Conservation (phyloP, 371 early-diverging fungal species). For the Mucor velutinosus region DNA sequence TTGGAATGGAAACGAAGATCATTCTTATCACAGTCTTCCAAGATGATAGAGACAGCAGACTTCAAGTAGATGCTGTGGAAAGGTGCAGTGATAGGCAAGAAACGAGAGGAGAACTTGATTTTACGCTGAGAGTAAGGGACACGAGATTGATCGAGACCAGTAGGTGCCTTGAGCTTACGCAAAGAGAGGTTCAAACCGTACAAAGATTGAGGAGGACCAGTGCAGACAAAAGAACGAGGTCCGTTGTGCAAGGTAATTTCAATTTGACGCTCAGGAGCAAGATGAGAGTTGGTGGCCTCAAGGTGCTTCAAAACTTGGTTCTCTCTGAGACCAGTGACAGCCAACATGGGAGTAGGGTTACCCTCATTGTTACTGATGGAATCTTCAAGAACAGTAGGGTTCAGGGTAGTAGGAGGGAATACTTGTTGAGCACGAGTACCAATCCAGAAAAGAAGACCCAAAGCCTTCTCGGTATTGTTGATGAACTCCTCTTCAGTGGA, state of each 20-base stretch:
- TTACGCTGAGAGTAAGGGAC: slow-evolving; percentile 87
- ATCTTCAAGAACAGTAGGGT: slow-evolving; percentile 87
- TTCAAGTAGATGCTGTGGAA: slow-evolving; percentile 84
- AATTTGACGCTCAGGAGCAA: slow-evolving; percentile 81
- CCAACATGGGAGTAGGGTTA: slow-evolving; percentile 93
- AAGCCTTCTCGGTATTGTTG: slow-evolving; percentile 82
- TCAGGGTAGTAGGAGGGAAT: slow-evolving; percentile 87
- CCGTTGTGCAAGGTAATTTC: slow-evolving; percentile 88
- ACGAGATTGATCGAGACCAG: slow-evolving; percentile 83
- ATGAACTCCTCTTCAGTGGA: slow-evolving; percentile 81
- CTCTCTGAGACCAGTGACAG: slow-evolving; percentile 77
- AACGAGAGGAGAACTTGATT: slow-evolving; percentile 83
- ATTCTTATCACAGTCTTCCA: slow-evolving; percentile 64
- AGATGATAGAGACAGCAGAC: slow-evolving; percentile 65
- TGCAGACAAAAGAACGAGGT: slow-evolving; percentile 81
- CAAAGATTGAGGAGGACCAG: slow-evolving; percentile 88
- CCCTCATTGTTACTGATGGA: slow-evolving; percentile 90
- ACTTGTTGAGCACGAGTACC: slow-evolving; percentile 88
- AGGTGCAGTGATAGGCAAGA: slow-evolving; percentile 87
- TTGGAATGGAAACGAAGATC: slow-evolving; percentile 59
- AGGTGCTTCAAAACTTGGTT: slow-evolving; percentile 79
- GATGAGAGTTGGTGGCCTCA: slow-evolving; percentile 82
- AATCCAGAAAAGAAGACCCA: slow-evolving; percentile 89
- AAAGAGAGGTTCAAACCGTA: slow-evolving; percentile 88
- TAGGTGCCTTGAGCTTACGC: slow-evolving; percentile 84